Evolutionary conservation across 768 basidiomycete species (phyloP).

Genomic region (Mycena belliarum): DNA sequence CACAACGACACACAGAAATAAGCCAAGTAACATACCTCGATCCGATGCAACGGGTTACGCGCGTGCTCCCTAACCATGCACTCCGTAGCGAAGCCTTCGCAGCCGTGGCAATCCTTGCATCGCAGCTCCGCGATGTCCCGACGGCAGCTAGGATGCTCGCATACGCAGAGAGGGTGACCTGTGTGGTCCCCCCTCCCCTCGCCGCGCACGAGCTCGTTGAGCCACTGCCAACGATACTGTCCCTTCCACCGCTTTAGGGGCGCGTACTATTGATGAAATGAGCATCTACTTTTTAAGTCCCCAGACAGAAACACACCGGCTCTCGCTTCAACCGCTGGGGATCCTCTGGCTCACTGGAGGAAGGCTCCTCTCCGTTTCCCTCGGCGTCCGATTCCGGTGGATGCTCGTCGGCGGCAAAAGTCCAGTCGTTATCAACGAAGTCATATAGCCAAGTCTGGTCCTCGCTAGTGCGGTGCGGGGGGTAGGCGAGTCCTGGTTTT

Average conservation of each 20-base stretch:
- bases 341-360: background rate
- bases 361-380: background rate
- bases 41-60: conserved; percentile 16
- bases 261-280: background rate
- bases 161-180: background rate
- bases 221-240: background rate
- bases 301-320: background rate
- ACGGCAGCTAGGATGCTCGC: background rate
- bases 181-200: conserved; percentile 1
- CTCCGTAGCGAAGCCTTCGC: conserved; percentile 1
- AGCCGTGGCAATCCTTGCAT: conserved; percentile 17
- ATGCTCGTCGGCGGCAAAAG: background rate
- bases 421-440: background rate
- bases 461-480: background rate
- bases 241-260: conserved; percentile 1
- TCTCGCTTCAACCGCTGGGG: background rate
- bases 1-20: background rate
- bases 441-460: background rate
- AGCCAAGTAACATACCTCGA: conserved; percentile 8
- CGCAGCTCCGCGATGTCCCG: background rate
- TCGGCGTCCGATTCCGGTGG: background rate
- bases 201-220: background rate
- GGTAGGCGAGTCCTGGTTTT: background rate
- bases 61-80: conserved; percentile 18
- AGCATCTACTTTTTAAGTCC: background rate